A percentile compares a stretch with the other conserved stretches of the same genome.
phyloP scores from a whole-genome alignment of 352 stramenopile species.

The Achlya hypogyna region DNA sequence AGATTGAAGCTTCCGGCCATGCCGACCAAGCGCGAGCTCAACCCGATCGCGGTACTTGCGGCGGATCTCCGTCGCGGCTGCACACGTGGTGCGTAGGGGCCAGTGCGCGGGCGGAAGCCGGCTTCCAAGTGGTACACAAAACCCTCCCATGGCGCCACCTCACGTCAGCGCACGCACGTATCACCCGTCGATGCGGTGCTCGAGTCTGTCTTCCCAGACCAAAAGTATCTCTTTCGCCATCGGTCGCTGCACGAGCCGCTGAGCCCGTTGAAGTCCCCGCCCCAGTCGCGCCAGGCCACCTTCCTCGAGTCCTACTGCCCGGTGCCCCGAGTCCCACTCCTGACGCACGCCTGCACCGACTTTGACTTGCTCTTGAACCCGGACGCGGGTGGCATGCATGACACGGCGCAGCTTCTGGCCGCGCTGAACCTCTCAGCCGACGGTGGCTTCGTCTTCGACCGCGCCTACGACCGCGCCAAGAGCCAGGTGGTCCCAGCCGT shows the following conservation, averaged over 20 bases:
- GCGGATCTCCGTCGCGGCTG: too few species aligned
- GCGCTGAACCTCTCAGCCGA: not conserved
- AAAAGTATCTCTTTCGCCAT: conserved; percentile 4
- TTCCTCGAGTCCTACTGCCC: not conserved
- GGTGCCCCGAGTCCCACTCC: not conserved
- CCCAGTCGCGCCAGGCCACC: not conserved
- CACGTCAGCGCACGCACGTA: not conserved
- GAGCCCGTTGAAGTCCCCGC: not conserved
- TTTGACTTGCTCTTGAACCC: not conserved
- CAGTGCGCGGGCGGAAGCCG: not conserved
- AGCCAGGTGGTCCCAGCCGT: not conserved
- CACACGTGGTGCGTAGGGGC: too few species aligned
- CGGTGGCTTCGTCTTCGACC: not conserved
- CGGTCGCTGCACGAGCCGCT: too few species aligned
- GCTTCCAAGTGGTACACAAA: not conserved
- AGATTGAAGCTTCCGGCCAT: too few species aligned
- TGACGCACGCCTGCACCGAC: not conserved
- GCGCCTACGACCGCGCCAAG: not conserved
- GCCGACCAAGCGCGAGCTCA: too few species aligned
- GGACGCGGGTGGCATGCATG: not conserved
- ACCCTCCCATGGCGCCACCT: not conserved
- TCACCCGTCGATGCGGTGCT: not conserved
- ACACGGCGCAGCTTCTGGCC: not conserved
- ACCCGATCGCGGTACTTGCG: too few species aligned
- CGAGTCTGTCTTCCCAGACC: not conserved